Evolutionary conservation across 2,329 filamentous ascomycete species (phyloP).

Genomic region (Fusarium albidum): DNA sequence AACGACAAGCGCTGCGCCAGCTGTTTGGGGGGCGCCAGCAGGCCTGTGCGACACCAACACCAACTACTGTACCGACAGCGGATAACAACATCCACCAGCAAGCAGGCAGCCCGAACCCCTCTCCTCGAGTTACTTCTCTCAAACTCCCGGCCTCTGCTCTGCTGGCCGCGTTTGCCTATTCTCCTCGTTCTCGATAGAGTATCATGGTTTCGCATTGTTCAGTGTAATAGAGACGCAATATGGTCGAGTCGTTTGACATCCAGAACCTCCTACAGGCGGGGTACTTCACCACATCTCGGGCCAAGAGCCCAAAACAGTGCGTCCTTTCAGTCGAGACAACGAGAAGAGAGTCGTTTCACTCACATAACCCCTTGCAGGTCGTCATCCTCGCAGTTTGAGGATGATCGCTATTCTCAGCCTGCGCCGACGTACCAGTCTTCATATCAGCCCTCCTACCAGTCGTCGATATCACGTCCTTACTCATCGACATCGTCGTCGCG

Average conservation of each 20-base stretch:
- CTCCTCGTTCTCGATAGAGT: slow-evolving; percentile 21
- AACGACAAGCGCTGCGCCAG: slow-evolving; percentile 16
- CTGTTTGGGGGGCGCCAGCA: slow-evolving; percentile 22
- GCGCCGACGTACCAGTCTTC: slow-evolving; percentile 16
- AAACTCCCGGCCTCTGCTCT: slow-evolving; percentile 11
- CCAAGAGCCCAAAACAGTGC: slow-evolving; percentile 44
- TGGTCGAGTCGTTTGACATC: slow-evolving; percentile 55
- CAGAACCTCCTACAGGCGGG: slow-evolving; percentile 58
- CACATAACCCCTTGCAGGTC: slow-evolving; percentile 24
- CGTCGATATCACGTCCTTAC: slow-evolving; percentile 24
- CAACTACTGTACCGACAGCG: slow-evolving; percentile 23
- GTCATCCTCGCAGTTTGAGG: slow-evolving; percentile 30
- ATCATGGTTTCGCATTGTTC: slow-evolving; percentile 34
- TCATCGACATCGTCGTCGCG: slow-evolving; percentile 22
- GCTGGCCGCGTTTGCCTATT: slow-evolving; percentile 17
- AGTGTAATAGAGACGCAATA: slow-evolving; percentile 42
- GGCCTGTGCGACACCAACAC: slow-evolving; percentile 36
- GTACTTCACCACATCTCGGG: slow-evolving; percentile 59
- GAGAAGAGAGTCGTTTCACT: slow-evolving; percentile 10
- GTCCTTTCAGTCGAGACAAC: slow-evolving; percentile 10
- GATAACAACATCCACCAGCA: slow-evolving; percentile 14
- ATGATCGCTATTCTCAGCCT: slow-evolving; percentile 26
- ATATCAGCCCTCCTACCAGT: slow-evolving; percentile 31
- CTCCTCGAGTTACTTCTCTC: not conserved
- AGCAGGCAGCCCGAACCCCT: slow-evolving; percentile 6